phyloP scores from a whole-genome alignment of 2,329 filamentous ascomycete species.

The Lecanicillium sp. region DNA sequence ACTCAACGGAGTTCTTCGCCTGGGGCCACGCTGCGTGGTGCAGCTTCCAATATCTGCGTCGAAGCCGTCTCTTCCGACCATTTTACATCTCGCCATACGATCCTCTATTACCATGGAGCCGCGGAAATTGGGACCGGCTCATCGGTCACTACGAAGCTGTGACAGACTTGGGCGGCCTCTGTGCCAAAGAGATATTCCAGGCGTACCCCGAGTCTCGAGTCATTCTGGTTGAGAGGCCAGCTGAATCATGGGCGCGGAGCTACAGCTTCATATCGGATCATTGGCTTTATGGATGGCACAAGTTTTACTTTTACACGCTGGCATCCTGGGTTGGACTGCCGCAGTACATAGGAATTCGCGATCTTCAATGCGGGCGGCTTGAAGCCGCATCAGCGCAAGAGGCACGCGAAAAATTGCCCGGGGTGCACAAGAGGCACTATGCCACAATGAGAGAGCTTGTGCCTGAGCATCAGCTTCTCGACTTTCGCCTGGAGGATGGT shows the following conservation, averaged over 20 bases:
- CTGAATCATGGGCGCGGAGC: slow-evolving; percentile 4
- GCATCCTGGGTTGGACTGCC: slow-evolving; percentile 6
- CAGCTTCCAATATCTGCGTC: slow-evolving; percentile 7
- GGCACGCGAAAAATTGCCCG: slow-evolving; percentile 20
- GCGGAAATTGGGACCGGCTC: slow-evolving; percentile 8
- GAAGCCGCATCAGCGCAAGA: slow-evolving; percentile 11
- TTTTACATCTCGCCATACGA: slow-evolving; percentile 6
- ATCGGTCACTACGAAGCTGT: slow-evolving; percentile 5
- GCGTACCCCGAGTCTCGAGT: slow-evolving; percentile 6
- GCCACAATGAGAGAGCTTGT: slow-evolving; percentile 19
- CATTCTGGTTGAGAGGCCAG: slow-evolving; percentile 5
- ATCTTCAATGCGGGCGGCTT: slow-evolving; percentile 6
- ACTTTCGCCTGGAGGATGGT: slow-evolving; percentile 25
- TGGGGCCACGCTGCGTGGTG: slow-evolving; percentile 9
- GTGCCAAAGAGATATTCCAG: slow-evolving; percentile 2
- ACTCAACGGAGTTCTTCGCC: slow-evolving; percentile 6
- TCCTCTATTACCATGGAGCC: slow-evolving; percentile 6
- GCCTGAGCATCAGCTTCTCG: slow-evolving; percentile 23
- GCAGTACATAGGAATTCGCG: slow-evolving; percentile 4
- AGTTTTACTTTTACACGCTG: slow-evolving; percentile 5
- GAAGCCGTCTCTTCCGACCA: slow-evolving; percentile 5
- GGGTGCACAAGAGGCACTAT: slow-evolving; percentile 5
- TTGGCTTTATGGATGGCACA: slow-evolving; percentile 5
- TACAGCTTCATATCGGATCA: slow-evolving; percentile 8
- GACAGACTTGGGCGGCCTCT: slow-evolving; percentile 6